Base-by-base conservation (phyloP, 805 yeast genomes). In the Wickerhamomyces sydowiorum region DNA sequence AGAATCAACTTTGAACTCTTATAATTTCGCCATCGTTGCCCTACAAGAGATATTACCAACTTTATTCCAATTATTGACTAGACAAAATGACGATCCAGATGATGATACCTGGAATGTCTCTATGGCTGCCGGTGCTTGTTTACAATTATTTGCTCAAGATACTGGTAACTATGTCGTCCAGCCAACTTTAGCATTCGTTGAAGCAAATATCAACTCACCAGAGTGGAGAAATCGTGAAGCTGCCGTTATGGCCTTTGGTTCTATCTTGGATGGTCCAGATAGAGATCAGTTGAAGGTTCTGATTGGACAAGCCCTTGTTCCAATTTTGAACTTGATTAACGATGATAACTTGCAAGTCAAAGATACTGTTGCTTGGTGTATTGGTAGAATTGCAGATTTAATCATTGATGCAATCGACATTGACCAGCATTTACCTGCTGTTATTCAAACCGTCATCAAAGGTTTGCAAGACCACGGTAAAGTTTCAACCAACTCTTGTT, bases 161-260 rank as follows among this genome's bases (percentile, higher is more conserved):
- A 86, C 95, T 38, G 95, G 91, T 13, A 80, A 84, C 59, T 81
- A 80, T 50, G 90, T 93, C 30, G 87, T 91, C 35, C 86, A 81
- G 48, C 91, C 95, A 33, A 86, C 96, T 5, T 66, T 93, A 49
- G 75, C 72, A 42, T 93, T 89, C 68, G 96, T 93, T 25, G 90
- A 82, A 52, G 71, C 75, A 36, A 85, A 86, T 58, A 75, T 93
- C 41, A 62, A 64, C 3, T 67, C 76, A 17, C 53, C 65, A 14
- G 67, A 71, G 44, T 93, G 99, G 99, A 78, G 93, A 64, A 67
- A 78, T 42, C 82, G 96, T 55, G 99, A 93, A 67, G 98, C 98
- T 21, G 95, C 98, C 2, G 96, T 93, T 6, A 93, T 93, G 99
- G 97, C 99, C 0, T 93, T 93, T 61, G 99, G 99, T 27, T 89